These are phyloP conservation scores for Helotiales sp. DNA, from an alignment of 2,329 filamentous ascomycete genomes.

Conservation along the genomic window DNA sequence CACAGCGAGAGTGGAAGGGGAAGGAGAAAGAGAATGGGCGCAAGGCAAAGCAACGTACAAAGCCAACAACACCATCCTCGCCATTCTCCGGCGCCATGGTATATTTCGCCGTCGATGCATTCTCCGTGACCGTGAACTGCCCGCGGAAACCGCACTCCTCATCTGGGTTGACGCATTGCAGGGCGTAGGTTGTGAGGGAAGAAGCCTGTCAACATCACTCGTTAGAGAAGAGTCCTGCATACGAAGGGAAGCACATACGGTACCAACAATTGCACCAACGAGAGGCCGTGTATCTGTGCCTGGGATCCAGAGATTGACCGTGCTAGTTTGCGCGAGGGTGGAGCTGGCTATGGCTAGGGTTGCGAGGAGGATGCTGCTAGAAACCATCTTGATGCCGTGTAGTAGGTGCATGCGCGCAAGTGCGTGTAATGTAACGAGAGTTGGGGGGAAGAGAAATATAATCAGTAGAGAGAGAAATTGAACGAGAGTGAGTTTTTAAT, in stretches of 20 bases:
- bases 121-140: slow-evolving; percentile 29
- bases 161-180: slow-evolving; percentile 23
- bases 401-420: not conserved
- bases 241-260: slow-evolving; percentile 17
- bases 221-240: not conserved
- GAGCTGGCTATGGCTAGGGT: slow-evolving; percentile 31
- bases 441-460: not conserved
- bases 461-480: not conserved
- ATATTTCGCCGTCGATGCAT: slow-evolving; percentile 27
- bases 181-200: slow-evolving; percentile 33
- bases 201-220: slow-evolving; percentile 24
- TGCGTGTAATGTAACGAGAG: not conserved
- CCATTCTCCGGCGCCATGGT: slow-evolving; percentile 23
- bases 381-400: slow-evolving; percentile 20
- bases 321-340: slow-evolving; percentile 30
- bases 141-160: slow-evolving; percentile 24
- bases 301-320: slow-evolving; percentile 31
- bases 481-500: not conserved
- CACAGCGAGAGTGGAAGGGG: not conserved
- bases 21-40: not conserved
- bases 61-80: slow-evolving; percentile 16
- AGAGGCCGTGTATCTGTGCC: slow-evolving; percentile 29
- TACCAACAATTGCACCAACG: slow-evolving; percentile 29
- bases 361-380: slow-evolving; percentile 26
- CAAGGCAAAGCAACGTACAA: slow-evolving; percentile 21